Percentiles rank a stretch among this genome's conserved stretches.
These are phyloP conservation scores for Mycena vulgaris DNA, from an alignment of 768 basidiomycete genomes.

Conservation along the genomic window DNA sequence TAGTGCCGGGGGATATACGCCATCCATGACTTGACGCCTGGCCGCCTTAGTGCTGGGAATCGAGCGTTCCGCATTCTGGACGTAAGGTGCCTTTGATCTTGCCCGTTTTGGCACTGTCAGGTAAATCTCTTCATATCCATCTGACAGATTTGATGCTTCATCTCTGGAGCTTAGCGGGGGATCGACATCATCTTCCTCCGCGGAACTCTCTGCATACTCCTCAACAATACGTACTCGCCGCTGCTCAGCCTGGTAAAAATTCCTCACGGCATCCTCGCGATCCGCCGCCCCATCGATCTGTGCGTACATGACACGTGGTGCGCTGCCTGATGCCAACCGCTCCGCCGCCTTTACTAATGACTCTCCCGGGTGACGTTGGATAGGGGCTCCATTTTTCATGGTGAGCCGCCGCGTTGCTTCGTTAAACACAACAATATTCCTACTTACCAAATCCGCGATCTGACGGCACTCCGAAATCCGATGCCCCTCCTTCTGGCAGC, in stretches of 20 bases:
- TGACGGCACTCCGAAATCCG: background rate
- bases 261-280: background rate
- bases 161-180: no score
- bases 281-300: background rate
- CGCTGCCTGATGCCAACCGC: background rate
- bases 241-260: background rate
- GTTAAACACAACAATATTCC: background rate
- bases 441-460: background rate
- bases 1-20: background rate
- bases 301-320: background rate
- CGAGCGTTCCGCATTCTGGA: background rate
- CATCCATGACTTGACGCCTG: background rate
- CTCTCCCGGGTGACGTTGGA: no score
- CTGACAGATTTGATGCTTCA: no score
- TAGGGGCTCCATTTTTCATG: background rate
- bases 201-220: no score
- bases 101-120: no score
- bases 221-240: no score
- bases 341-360: background rate
- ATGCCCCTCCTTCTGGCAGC: background rate
- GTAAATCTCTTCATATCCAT: no score
- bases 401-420: background rate
- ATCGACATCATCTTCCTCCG: no score
- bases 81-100: no score
- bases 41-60: background rate